A percentile compares a stretch with the other conserved stretches of the same genome.
Evolutionary conservation across 331 rosid genomes (phyloP).

Genomic region (Malus hybrid): DNA sequence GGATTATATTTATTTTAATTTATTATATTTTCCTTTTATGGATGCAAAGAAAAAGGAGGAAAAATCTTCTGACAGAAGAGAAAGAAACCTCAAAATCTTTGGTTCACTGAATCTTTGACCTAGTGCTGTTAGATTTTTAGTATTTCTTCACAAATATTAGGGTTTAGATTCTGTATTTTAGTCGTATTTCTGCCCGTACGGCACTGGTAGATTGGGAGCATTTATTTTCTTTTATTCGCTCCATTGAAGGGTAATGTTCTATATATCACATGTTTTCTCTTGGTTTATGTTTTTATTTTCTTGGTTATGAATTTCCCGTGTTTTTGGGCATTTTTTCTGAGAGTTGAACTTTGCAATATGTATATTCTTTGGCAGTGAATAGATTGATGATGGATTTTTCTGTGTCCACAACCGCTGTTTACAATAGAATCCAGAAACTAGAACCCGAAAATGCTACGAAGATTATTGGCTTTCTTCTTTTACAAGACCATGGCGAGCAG

Average conservation of each 20-base stretch:
- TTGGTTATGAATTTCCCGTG: neutral
- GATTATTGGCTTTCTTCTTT: slow-evolving; percentile 59
- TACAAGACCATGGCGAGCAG: slow-evolving; percentile 50
- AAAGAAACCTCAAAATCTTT: neutral
- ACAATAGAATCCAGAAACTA: slow-evolving; percentile 39
- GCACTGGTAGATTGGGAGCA: neutral
- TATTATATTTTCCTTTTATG: slow-evolving; percentile 25
- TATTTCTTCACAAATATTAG: neutral
- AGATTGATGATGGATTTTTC: slow-evolving; percentile 55
- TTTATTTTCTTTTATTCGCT: neutral
- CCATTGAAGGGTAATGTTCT: neutral
- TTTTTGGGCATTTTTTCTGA: neutral
- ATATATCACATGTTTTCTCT: neutral
- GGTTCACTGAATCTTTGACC: slow-evolving; percentile 1
- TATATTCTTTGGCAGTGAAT: slow-evolving; percentile 18
- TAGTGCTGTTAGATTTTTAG: neutral
- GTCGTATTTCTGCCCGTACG: neutral
- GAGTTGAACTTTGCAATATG: no score
- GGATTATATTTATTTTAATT: neutral
- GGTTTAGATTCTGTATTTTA: neutral
- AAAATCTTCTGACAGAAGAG: slow-evolving; percentile 1
- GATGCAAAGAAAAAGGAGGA: neutral
- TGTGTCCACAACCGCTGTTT: slow-evolving; percentile 41
- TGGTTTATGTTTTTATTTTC: neutral
- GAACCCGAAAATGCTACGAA: slow-evolving; percentile 56